A percentile compares a stretch with the other conserved stretches of the same genome.
Conservation (phyloP, 441 rosid species). For the Lepidium campestre region DNA sequence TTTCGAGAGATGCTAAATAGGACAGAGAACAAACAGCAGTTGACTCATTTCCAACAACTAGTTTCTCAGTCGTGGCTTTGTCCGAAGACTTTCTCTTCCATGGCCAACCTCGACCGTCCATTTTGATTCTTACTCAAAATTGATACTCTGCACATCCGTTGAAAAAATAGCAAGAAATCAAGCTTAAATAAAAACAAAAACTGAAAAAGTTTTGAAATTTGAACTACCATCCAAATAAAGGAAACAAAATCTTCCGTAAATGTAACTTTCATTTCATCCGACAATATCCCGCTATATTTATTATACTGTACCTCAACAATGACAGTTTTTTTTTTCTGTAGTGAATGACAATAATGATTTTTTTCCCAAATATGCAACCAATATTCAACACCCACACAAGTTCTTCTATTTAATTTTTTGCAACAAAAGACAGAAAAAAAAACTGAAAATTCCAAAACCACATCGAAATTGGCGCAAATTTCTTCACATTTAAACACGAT, state of each 20-base stretch:
- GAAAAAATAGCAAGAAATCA: background rate
- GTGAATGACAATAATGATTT: conserved; percentile 15
- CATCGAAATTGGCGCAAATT: background rate
- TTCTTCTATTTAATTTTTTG: too few relatives aligned
- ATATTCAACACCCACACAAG: background rate
- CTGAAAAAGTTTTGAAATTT: conserved; percentile 18
- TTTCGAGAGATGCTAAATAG: conserved; percentile 36
- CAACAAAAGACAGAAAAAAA: too few relatives aligned
- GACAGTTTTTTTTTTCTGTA: background rate
- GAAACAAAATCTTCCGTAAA: conserved; percentile 20
- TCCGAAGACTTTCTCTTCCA: conserved; percentile 57
- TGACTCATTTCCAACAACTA: conserved; percentile 35
- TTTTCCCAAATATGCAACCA: background rate
- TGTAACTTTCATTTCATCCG: conserved; percentile 18
- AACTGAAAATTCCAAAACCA: background rate
- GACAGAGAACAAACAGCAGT: conserved; percentile 36
- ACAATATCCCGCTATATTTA: conserved; percentile 20
- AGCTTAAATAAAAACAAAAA: background rate
- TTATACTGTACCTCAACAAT: background rate
- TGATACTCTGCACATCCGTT: background rate
- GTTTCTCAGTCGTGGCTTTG: conserved; percentile 32
- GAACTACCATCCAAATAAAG: conserved; percentile 19
- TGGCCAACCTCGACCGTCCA: conserved; percentile 55
- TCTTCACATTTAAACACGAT: background rate
- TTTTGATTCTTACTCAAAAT: conserved; percentile 8